Base-by-base conservation (phyloP, 371 early-diverging fungal genomes). In the Haplosporangium sp. region DNA sequence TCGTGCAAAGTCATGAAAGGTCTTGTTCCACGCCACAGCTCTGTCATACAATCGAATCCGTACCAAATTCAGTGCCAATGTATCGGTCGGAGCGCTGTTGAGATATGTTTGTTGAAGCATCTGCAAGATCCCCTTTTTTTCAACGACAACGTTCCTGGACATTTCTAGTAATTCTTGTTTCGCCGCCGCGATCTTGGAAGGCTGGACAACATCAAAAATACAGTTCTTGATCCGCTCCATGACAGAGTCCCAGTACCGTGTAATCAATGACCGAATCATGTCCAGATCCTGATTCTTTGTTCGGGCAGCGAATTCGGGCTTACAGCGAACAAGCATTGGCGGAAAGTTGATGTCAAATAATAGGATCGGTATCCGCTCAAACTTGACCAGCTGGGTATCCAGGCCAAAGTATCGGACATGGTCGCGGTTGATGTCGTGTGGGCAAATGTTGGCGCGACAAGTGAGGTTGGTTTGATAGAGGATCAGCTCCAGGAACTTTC, bases 401-500 rank as follows among this genome's bases (percentile, higher is more conserved):
- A 92, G 69, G 1, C 89, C 85, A 77, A 96, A 97, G 58, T 87
- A 93, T 16, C 93, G 87, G 12, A 91, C 85, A 70, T 94, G 95
- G 48, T 95, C 89, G 1, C 87, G 85, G 66, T 92, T 90, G 40
- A 96, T 80, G 47, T 92, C 91, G 72, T 98, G 98, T 0, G 86
- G 82, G 64, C 98, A 98, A 9, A 91, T 83, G 64, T 88, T 86
- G 13, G 94, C 91, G 12, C 94, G 87, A 47, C 93, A 91, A 40
- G 69, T 83, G 1, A 94, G 69, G n/a, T 85, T 84, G 14, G 83
- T 83, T 61, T 90, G 90, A 82, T 97, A 96, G 59, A 95, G 95
- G 6, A 91, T 83, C 6, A 95, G 83, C 76, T 98, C 99, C 48
- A 98, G 75, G 64, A 93, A 98, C 82, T 98, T 98, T 23, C 97